Evolutionary conservation across 176 grass and related monocot genomes (phyloP).

Genomic region (Aechmea fasciata): DNA sequence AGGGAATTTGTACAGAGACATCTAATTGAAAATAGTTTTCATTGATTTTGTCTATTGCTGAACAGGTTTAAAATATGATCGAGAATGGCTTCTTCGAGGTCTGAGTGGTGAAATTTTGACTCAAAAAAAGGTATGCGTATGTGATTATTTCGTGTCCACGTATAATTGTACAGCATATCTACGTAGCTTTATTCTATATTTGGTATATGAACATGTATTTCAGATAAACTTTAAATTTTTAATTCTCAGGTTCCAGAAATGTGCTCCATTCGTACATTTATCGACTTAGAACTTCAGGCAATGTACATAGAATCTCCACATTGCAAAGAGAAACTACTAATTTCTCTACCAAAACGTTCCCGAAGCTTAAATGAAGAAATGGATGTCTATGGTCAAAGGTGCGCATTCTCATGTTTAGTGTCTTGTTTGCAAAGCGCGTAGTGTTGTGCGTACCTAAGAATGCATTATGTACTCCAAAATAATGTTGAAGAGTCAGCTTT

Average conservation of each 20-base stretch:
- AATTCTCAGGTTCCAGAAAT: constrained; percentile 74
- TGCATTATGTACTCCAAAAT: no score
- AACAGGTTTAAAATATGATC: constrained; percentile 80
- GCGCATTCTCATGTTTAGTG: not conserved
- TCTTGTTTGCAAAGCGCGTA: no score
- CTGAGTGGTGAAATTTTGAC: constrained; percentile 70
- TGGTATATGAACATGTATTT: not conserved
- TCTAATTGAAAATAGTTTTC: not conserved
- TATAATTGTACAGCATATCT: not conserved
- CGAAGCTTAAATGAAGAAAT: constrained; percentile 43
- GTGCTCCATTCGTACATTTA: constrained; percentile 51
- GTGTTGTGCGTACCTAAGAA: no score
- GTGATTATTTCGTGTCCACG: not conserved
- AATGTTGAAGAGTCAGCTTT: not conserved
- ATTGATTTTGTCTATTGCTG: constrained; percentile 1
- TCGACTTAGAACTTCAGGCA: constrained; percentile 52
- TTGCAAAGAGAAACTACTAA: constrained; percentile 55
- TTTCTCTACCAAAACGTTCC: constrained; percentile 54
- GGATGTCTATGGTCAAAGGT: constrained; percentile 86
- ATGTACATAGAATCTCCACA: constrained; percentile 53
- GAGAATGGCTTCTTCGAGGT: constrained; percentile 96
- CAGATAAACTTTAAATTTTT: not conserved
- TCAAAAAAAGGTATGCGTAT: constrained; percentile 87
- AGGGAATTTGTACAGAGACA: not conserved
- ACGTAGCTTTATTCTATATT: not conserved